A percentile compares a stretch with the other conserved stretches of the same genome.
phyloP scores from a whole-genome alignment of 148 eudicot species.

The Chenopodium quinoa region DNA sequence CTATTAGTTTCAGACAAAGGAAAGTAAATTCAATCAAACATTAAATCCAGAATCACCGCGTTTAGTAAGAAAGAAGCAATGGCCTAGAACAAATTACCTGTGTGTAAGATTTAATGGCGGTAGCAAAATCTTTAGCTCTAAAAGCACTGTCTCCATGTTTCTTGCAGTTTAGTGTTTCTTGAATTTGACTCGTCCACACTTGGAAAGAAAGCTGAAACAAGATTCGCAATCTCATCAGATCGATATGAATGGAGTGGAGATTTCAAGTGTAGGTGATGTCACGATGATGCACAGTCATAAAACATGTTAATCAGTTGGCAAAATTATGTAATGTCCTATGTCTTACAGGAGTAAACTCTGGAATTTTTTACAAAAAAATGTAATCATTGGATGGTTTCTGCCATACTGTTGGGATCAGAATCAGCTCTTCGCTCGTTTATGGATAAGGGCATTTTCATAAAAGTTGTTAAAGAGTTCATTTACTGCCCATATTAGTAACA shows the following conservation, averaged over 20 bases:
- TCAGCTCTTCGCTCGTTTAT: background rate
- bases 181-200: slow-evolving; percentile 72
- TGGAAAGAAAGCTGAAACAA: slow-evolving; percentile 67
- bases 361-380: background rate
- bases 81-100: slow-evolving; percentile 35
- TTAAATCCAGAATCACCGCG: background rate
- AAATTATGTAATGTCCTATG: background rate
- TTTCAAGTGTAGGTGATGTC: background rate
- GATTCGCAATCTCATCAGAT: slow-evolving; percentile 5
- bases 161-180: slow-evolving; percentile 66
- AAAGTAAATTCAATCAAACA: background rate
- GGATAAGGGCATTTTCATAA: background rate
- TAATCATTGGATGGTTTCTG: background rate
- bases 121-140: slow-evolving; percentile 56
- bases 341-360: background rate
- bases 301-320: background rate
- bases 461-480: background rate
- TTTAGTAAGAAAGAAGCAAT: background rate
- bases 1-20: background rate
- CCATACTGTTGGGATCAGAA: background rate
- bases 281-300: background rate
- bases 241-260: background rate
- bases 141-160: slow-evolving; percentile 71
- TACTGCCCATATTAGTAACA: background rate
- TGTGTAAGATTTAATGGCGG: slow-evolving; percentile 63